Evolutionary conservation across 2,329 filamentous ascomycete genomes (phyloP).

Genomic region (Talaromyces sp.): DNA sequence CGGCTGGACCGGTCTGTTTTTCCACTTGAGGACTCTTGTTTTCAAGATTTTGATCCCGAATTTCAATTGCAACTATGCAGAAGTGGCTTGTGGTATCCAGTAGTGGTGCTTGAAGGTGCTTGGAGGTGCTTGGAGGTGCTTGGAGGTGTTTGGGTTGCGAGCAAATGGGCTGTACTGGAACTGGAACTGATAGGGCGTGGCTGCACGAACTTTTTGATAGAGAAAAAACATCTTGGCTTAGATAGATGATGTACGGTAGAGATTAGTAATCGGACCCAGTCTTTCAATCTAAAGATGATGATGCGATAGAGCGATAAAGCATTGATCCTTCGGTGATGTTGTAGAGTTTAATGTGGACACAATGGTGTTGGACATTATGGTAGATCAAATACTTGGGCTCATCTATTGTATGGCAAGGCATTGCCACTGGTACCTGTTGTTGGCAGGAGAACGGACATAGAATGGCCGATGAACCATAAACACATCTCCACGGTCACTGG

Average conservation of each 20-base stretch:
- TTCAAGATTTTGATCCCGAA: not conserved
- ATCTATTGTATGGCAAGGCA: not conserved
- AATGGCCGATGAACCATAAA: not conserved
- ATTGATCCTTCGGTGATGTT: too few relatives aligned
- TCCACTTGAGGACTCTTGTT: not conserved
- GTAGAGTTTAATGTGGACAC: not conserved
- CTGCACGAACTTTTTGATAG: not conserved
- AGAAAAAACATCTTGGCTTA: conserved; percentile 7
- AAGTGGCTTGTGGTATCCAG: not conserved
- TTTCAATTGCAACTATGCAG: conserved; percentile 3
- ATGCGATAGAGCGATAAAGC: too few relatives aligned
- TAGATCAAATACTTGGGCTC: not conserved
- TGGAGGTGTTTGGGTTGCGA: conserved; percentile 2
- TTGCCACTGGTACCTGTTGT: not conserved
- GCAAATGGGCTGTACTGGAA: conserved; percentile 9
- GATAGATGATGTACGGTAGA: conserved; percentile 6
- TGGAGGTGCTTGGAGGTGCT: too few relatives aligned
- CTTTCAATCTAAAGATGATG: conserved; percentile 7
- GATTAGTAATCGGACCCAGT: conserved; percentile 30
- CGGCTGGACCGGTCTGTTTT: not conserved
- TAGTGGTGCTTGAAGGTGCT: conserved; percentile 1
- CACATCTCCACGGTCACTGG: not conserved
- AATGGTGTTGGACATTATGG: not conserved
- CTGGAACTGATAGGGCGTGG: conserved; percentile 8
- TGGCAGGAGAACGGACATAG: not conserved